Conservation (phyloP, 805 yeast species). For the Ogataea thermomethanolica region DNA sequence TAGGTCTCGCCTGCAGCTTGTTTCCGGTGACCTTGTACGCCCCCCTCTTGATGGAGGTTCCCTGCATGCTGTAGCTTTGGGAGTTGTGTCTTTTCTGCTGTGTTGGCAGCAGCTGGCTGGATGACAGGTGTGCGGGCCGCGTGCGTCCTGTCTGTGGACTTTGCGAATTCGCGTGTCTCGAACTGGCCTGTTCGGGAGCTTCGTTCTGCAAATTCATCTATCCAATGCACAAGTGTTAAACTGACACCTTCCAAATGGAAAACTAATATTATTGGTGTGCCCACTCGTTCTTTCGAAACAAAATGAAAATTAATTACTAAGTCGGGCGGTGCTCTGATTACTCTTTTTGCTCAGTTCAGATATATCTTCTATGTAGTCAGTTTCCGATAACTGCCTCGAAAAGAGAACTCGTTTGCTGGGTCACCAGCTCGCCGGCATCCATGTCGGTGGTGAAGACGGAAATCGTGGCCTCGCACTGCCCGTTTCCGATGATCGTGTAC, state of each 20-base stretch:
- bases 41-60: conserved; percentile 25
- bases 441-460: conserved; percentile 47
- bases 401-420: conserved; percentile 10
- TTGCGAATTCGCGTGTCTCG: conserved; percentile 2
- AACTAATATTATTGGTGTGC: conserved; percentile 1
- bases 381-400: conserved; percentile 15
- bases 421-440: conserved; percentile 32
- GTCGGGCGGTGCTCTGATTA: conserved; percentile 4
- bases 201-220: conserved; percentile 7
- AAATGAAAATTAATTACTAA: conserved; percentile 1
- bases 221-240: neutral
- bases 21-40: conserved; percentile 4
- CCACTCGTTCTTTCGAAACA: conserved; percentile 7
- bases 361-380: neutral
- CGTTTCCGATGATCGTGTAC: conserved; percentile 28
- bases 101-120: conserved; percentile 23
- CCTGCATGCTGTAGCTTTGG: conserved; percentile 25
- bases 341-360: neutral
- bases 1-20: conserved; percentile 5
- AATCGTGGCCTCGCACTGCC: conserved; percentile 41
- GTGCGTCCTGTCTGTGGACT: conserved; percentile 7
- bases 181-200: conserved; percentile 1
- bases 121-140: conserved; percentile 16
- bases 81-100: conserved; percentile 33
- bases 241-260: neutral